These are phyloP conservation scores for Parafenestella ontariensis DNA, from an alignment of 2,329 filamentous ascomycete genomes.

Conservation along the genomic window DNA sequence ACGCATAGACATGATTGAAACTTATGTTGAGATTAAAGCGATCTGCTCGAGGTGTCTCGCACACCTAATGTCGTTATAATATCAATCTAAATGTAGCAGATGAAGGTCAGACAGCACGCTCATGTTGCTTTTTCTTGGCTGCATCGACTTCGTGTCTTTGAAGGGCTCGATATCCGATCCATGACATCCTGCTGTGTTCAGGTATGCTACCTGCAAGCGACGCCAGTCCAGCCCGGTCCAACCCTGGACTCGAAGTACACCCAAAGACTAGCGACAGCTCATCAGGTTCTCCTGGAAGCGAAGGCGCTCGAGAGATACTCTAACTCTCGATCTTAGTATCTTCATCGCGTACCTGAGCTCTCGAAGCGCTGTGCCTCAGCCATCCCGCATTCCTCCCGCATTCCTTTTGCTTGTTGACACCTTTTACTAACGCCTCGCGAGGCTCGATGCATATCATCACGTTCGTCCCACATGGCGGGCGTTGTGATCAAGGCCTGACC, in stretches of 20 bases:
- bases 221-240: not conserved
- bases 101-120: not conserved
- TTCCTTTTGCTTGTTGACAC: slow-evolving; percentile 20
- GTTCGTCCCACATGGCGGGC: slow-evolving; percentile 28
- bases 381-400: slow-evolving; percentile 19
- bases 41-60: not conserved
- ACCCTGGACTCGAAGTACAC: too few species aligned
- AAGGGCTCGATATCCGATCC: not conserved
- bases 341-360: slow-evolving; percentile 12
- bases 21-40: not conserved
- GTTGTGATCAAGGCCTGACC: slow-evolving; percentile 10
- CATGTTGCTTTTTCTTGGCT: not conserved
- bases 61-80: not conserved
- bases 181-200: not conserved
- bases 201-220: not conserved
- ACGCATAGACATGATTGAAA: not conserved
- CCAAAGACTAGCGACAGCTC: too few species aligned
- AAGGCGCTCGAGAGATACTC: too few species aligned
- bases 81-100: not conserved
- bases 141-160: not conserved
- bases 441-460: slow-evolving; percentile 36
- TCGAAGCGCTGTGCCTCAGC: slow-evolving; percentile 38
- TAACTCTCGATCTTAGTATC: not conserved
- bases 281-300: too few species aligned
- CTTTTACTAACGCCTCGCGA: slow-evolving; percentile 13